Base-by-base conservation (phyloP, 2,329 filamentous ascomycete species). In the Aspergillus alliaceus region DNA sequence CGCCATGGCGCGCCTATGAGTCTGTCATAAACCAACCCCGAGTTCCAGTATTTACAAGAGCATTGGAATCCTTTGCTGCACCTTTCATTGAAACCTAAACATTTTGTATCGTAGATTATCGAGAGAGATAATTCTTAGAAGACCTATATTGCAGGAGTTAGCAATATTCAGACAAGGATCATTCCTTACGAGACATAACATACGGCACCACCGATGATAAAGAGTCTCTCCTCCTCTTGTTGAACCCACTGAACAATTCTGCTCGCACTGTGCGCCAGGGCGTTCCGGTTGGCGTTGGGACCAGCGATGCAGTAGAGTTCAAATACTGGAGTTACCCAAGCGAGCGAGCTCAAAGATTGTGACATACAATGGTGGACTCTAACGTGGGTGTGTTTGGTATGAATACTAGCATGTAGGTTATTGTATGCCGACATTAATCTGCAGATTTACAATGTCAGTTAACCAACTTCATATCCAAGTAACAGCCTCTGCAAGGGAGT, bases 121-220 rank as follows among this genome's bases (percentile, higher is more conserved):
- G 9, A 52, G 25, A 12, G 24, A n/a, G 49, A 31, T 15, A 11
- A 9, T 18, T 24, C 37, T 42, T 14, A 53, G 18, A 53, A 53
- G 11, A 53, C 51, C 51, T 53, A 35, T 46, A 14, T n/a, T n/a
- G 15, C 27, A 44, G 20, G 22, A 46, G 50, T 48, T 12, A 53
- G 22, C 15, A 5, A 39, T 18, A 54, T 29, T 6, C 15, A 8
- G 24, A 14, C 18, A 35, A 29, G 25, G 2, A 44, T 32, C 7
- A 20, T 32, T 15, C 20, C 11, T 48, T 7, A 12, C 29, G 15
- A 14, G 15, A 4, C 3, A 40, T 44, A 29, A 71, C 75, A 60
- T 65, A 98, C 93, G 42, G 93, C 95, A n/a, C 95, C 96, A 1
- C 95, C 95, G 70, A 99, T 95, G 58, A 99, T 96, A 70, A 99